phyloP scores from a whole-genome alignment of 257 asterid species.

The Pogostemon cablin region DNA sequence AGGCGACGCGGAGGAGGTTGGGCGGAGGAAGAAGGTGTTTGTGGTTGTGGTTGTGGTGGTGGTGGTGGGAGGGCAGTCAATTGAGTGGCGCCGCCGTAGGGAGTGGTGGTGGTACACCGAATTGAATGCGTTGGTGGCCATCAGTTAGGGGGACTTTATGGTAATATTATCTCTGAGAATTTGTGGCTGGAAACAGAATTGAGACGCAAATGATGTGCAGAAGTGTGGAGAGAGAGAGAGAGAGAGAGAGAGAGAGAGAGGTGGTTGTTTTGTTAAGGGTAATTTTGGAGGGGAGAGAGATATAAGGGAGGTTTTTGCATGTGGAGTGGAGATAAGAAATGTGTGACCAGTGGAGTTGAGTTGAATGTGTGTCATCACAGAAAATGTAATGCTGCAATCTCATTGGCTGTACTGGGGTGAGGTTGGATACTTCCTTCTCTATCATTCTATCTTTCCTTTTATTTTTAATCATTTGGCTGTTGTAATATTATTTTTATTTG shows the following conservation, averaged over 20 bases:
- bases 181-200: neutral
- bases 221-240: neutral
- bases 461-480: neutral
- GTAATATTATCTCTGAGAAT: neutral
- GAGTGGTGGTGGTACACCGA: constrained; percentile 42
- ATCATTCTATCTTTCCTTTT: constrained; percentile 16
- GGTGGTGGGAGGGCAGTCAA: constrained; percentile 46
- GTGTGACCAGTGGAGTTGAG: constrained; percentile 55
- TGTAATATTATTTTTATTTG: neutral
- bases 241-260: too few relatives aligned
- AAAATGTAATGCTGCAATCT: constrained; percentile 45
- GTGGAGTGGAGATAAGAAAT: constrained; percentile 64
- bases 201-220: neutral
- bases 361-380: constrained; percentile 37
- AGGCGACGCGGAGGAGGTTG: constrained; percentile 28
- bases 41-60: constrained; percentile 37
- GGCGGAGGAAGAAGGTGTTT: constrained; percentile 41
- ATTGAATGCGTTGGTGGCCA: constrained; percentile 79
- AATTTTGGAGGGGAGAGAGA: constrained; percentile 15
- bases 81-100: constrained; percentile 57
- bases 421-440: constrained; percentile 40
- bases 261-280: neutral
- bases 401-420: constrained; percentile 63
- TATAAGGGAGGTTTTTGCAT: constrained; percentile 27
- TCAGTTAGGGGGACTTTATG: neutral